A percentile compares a stretch with the other conserved stretches of the same genome.
phyloP scores from a whole-genome alignment of 345 rosid genomes.

The Gossypium sturtianum region DNA sequence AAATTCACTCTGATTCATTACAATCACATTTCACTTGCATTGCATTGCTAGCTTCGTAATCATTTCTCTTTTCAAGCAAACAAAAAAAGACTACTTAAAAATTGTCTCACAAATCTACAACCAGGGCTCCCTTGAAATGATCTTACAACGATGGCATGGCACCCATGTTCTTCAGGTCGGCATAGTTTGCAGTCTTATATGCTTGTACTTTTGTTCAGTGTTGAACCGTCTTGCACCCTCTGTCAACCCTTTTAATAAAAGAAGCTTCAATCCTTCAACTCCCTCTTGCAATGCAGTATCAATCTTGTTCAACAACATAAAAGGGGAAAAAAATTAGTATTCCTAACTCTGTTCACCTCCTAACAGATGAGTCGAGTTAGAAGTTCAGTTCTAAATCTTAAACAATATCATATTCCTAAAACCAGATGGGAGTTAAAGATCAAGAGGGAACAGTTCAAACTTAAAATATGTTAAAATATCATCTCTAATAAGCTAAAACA shows the following conservation, averaged over 20 bases:
- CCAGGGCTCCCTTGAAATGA: neutral
- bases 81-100: neutral
- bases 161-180: slow-evolving; percentile 25
- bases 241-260: slow-evolving; percentile 68
- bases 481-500: neutral
- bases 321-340: neutral
- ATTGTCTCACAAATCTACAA: neutral
- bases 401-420: neutral
- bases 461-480: neutral
- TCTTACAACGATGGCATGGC: neutral
- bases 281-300: slow-evolving; percentile 70
- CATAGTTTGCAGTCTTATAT: slow-evolving; percentile 50
- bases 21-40: too few species aligned
- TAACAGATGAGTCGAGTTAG: too few species aligned
- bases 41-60: too few species aligned
- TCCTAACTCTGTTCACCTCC: too few species aligned
- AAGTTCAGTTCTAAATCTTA: neutral
- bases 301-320: slow-evolving; percentile 40
- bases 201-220: slow-evolving; percentile 78
- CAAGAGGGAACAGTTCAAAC: neutral
- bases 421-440: neutral
- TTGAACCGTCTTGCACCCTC: slow-evolving; percentile 65
- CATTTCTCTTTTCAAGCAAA: neutral
- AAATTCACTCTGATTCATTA: too few species aligned
- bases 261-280: slow-evolving; percentile 52